A percentile compares a stretch with the other conserved stretches of the same genome.
Evolutionary conservation across 1,139 yeast species (phyloP).

Genomic region (Kodamaea anthophila): DNA sequence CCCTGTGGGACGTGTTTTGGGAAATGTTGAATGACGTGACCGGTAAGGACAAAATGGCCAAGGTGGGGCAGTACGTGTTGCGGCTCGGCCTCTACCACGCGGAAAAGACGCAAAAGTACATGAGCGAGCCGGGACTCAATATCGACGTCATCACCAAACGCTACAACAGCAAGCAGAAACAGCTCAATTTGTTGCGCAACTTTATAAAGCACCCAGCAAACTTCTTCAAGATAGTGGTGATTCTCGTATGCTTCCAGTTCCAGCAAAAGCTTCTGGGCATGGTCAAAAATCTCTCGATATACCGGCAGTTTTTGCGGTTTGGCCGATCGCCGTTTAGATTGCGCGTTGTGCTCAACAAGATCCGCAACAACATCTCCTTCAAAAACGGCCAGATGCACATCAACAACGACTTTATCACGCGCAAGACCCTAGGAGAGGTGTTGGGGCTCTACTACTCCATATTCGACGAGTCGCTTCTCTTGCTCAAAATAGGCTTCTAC

Average conservation of each 20-base stretch:
- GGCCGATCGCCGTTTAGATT: conserved; percentile 66
- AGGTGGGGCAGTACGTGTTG: conserved; percentile 53
- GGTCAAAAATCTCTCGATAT: conserved; percentile 48
- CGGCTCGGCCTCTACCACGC: conserved; percentile 50
- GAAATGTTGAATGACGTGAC: conserved; percentile 46
- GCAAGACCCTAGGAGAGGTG: conserved; percentile 15
- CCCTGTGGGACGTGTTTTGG: conserved; percentile 41
- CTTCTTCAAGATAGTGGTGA: conserved; percentile 31
- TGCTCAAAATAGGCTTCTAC: conserved; percentile 18
- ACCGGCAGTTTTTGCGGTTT: conserved; percentile 64
- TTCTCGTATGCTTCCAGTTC: conserved; percentile 27
- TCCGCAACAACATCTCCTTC: conserved; percentile 10
- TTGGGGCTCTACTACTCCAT: conserved; percentile 19
- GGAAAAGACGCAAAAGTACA: conserved; percentile 28
- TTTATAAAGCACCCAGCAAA: conserved; percentile 39
- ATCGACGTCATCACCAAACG: conserved; percentile 24
- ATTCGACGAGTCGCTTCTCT: conserved; percentile 18
- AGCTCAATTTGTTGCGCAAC: conserved; percentile 30
- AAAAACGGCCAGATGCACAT: conserved; percentile 10
- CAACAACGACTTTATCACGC: conserved; percentile 9
- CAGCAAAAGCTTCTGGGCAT: conserved; percentile 38
- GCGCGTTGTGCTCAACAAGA: conserved; percentile 20
- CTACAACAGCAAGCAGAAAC: conserved; percentile 30
- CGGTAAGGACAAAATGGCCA: conserved; percentile 70
- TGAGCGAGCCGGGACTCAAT: conserved; percentile 31